A percentile compares a stretch with the other conserved stretches of the same genome.
Evolutionary conservation across 1,139 yeast species (phyloP).

Genomic region (Blastobotrys malaysiensis): DNA sequence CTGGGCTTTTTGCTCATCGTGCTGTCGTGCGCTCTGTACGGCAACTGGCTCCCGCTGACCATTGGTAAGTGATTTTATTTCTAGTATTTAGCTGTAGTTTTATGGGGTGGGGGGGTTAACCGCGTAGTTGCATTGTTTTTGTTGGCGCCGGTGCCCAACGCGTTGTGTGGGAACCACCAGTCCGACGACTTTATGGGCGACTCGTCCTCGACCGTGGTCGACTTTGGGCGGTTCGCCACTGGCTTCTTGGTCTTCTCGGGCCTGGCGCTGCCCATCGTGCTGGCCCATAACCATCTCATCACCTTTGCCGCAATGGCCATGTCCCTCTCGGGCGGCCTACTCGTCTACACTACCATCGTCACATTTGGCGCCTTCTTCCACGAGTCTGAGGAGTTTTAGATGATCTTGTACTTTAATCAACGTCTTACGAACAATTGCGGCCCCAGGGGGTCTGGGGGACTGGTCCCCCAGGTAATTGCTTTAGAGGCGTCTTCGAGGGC

Average conservation of each 20-base stretch:
- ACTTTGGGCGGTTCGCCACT: slow-evolving; percentile 62
- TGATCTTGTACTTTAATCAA: too few relatives aligned
- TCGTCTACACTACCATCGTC: slow-evolving; percentile 69
- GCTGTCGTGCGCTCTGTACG: slow-evolving; percentile 68
- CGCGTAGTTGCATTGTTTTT: slow-evolving; percentile 39
- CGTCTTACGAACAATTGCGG: too few relatives aligned
- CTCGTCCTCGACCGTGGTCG: slow-evolving; percentile 36
- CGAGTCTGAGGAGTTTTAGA: slow-evolving; percentile 45
- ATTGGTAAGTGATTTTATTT: slow-evolving; percentile 41
- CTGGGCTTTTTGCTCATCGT: slow-evolving; percentile 73
- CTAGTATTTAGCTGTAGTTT: neutral
- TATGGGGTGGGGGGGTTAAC: neutral
- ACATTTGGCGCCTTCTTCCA: slow-evolving; percentile 70
- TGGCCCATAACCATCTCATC: slow-evolving; percentile 60
- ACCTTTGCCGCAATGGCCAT: slow-evolving; percentile 54
- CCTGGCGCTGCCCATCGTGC: slow-evolving; percentile 57
- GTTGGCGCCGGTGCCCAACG: slow-evolving; percentile 67
- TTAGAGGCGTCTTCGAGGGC: too few relatives aligned
- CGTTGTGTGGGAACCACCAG: slow-evolving; percentile 40
- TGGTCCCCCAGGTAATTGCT: too few relatives aligned
- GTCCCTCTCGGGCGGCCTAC: slow-evolving; percentile 62
- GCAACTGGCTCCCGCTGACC: slow-evolving; percentile 73
- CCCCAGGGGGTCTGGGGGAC: neutral
- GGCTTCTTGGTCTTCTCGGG: slow-evolving; percentile 66
- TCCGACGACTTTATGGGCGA: slow-evolving; percentile 47